Conservation (phyloP, 2,329 filamentous ascomycete genomes). For the Fusarium euwallaceae region DNA sequence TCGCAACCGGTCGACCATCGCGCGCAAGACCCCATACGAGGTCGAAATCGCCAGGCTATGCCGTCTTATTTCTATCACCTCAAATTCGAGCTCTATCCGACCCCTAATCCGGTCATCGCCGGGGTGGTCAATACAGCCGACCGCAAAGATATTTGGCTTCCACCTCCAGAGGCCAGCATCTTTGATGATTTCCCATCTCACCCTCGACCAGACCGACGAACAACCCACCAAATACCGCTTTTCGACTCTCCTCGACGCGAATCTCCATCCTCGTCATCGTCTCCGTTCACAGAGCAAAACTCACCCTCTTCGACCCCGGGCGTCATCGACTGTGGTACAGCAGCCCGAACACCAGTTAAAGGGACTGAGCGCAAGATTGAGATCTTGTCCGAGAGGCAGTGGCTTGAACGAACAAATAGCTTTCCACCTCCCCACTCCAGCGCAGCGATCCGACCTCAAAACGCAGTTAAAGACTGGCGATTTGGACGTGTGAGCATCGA, state of each 20-base stretch:
- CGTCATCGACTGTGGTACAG: slow-evolving; percentile 65
- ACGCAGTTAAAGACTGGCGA: slow-evolving; percentile 78
- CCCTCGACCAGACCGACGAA: slow-evolving; percentile 48
- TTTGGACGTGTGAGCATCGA: slow-evolving; percentile 84
- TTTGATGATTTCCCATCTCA: slow-evolving; percentile 70
- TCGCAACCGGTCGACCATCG: neutral
- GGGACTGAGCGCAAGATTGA: slow-evolving; percentile 52
- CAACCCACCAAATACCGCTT: slow-evolving; percentile 27
- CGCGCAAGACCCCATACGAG: neutral
- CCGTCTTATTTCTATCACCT: slow-evolving; percentile 75
- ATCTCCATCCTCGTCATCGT: slow-evolving; percentile 5
- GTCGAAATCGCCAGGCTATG: slow-evolving; percentile 58
- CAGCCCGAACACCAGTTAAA: slow-evolving; percentile 51
- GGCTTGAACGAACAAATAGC: slow-evolving; percentile 55
- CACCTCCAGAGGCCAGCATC: slow-evolving; percentile 61
- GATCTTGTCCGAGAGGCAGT: slow-evolving; percentile 57
- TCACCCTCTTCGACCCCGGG: slow-evolving; percentile 38
- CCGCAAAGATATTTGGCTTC: slow-evolving; percentile 62
- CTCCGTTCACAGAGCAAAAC: slow-evolving; percentile 1
- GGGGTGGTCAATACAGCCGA: slow-evolving; percentile 19
- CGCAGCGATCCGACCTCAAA: slow-evolving; percentile 61
- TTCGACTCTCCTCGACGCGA: slow-evolving; percentile 4
- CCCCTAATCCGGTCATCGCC: slow-evolving; percentile 52
- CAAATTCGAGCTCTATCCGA: slow-evolving; percentile 74
- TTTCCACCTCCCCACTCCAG: slow-evolving; percentile 59